Evolutionary conservation across 2,329 filamentous ascomycete species (phyloP), one percentile per base, ranked within the genome.

Genomic region (Arthroderma sp.): DNA sequence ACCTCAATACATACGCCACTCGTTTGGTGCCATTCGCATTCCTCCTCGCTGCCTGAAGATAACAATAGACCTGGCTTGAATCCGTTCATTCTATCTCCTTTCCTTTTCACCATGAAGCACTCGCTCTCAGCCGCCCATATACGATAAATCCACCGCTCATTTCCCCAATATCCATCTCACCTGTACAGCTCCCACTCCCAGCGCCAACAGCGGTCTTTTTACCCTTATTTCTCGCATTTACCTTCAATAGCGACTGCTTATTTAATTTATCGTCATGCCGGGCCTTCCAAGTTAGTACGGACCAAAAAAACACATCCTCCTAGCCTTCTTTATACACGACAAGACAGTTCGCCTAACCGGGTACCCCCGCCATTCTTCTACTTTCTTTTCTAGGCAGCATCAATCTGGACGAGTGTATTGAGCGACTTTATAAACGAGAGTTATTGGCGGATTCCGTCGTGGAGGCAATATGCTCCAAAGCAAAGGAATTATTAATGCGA

Each of bases 401-500:
- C 69, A 89, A 98, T 66, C 79, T 98, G 58, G 91, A 98, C 71
- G 87, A 96, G 76, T 98, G 91, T 70, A 96, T 98, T 69, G 80
- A 85, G 62, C 83, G 89, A 54, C 78, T 98, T 44, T 96, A 96
- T 70, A 89, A 91, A 62, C 95, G 94, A 64, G 91, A 96, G 65
- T 78, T 98, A 48, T 78, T 98, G 47, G 88, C 91, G 57, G 91
- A 98, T 68, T 94, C 89, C 36, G 88, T 98, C 53, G 89, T 98
- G 66, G 91, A 98, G 70, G 91, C 91, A 58, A 89, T 98, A 78
- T 98, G 91, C 71, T 88, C 91, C 65, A 98, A 98, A 66, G 91
- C 93, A 22, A 98, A 98, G 63, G 91, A 98, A 71, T 74, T 98
- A 55, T 76, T 98, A 55, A 98, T 98, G 91, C 89, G 93, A 62